These are phyloP conservation scores for Crithidia mellificae DNA, from an alignment of 208 protist genomes.

Conservation along the genomic window DNA sequence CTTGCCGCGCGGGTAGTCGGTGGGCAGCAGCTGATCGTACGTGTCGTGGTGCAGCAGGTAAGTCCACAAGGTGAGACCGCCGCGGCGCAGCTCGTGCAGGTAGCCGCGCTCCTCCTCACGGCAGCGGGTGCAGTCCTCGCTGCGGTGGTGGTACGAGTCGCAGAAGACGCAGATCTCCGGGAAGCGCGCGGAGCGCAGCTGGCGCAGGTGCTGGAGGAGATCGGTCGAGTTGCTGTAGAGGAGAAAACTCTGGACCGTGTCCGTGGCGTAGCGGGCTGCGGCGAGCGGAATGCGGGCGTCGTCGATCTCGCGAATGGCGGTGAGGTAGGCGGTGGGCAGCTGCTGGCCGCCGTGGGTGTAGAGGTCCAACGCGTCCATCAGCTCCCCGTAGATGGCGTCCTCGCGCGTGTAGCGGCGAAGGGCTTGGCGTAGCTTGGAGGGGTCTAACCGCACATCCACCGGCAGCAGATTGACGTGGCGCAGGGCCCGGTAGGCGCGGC, in stretches of 20 bases:
- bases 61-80: slow-evolving; percentile 68
- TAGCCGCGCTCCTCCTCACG: slow-evolving; percentile 63
- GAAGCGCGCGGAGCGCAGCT: slow-evolving; percentile 65
- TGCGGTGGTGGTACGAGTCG: slow-evolving; percentile 72
- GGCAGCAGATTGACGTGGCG: slow-evolving; percentile 38
- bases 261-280: slow-evolving; percentile 84
- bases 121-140: slow-evolving; percentile 57
- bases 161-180: slow-evolving; percentile 88
- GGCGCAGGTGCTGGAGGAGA: slow-evolving; percentile 68
- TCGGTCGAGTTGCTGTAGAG: slow-evolving; percentile 74
- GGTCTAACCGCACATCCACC: slow-evolving; percentile 69
- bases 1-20: slow-evolving; percentile 56
- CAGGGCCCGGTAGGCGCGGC: slow-evolving; percentile 48
- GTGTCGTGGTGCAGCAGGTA: slow-evolving; percentile 59
- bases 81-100: slow-evolving; percentile 67
- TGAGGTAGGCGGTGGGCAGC: slow-evolving; percentile 61
- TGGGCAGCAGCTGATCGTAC: slow-evolving; percentile 76
- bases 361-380: slow-evolving; percentile 62
- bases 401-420: slow-evolving; percentile 39
- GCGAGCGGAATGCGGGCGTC: slow-evolving; percentile 75
- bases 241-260: slow-evolving; percentile 79
- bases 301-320: slow-evolving; percentile 68
- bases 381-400: slow-evolving; percentile 36
- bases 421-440: slow-evolving; percentile 36
- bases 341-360: slow-evolving; percentile 31